phyloP scores from a whole-genome alignment of 129 eudicot species.

The Deinandra increscens region DNA sequence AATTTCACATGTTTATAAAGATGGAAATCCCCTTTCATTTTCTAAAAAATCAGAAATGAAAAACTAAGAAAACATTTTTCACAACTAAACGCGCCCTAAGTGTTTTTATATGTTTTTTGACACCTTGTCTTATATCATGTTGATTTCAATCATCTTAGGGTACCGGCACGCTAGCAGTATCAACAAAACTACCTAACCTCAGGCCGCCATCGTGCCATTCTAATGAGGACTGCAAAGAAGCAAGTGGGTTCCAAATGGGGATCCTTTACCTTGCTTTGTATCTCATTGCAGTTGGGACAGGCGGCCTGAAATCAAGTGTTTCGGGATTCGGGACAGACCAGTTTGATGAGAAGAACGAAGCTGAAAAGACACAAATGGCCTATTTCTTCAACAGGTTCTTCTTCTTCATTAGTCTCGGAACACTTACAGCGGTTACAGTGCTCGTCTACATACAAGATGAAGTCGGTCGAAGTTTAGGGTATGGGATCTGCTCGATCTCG shows the following conservation, averaged over 20 bases:
- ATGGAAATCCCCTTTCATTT: too few species aligned
- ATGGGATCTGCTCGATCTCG: conserved; percentile 67
- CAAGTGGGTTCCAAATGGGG: conserved; percentile 83
- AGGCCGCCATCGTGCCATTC: conserved; percentile 67
- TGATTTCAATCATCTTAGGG: conserved; percentile 49
- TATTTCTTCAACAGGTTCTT: conserved; percentile 81
- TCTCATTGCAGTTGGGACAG: conserved; percentile 79
- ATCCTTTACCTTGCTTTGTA: conserved; percentile 69
- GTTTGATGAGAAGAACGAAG: conserved; percentile 70
- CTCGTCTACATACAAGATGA: conserved; percentile 83
- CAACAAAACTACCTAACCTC: conserved; percentile 61
- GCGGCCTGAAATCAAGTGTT: conserved; percentile 84
- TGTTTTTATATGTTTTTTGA: too few species aligned
- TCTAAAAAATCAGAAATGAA: too few species aligned
- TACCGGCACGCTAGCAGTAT: conserved; percentile 64
- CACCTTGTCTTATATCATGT: neutral
- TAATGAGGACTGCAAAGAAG: conserved; percentile 48
- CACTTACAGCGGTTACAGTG: conserved; percentile 62
- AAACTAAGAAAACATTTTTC: too few species aligned
- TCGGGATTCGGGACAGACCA: conserved; percentile 92
- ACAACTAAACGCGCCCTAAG: too few species aligned
- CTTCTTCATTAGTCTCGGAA: conserved; percentile 80
- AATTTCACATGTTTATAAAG: too few species aligned
- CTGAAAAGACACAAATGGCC: conserved; percentile 70
- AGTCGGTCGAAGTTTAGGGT: conserved; percentile 67